phyloP scores from a whole-genome alignment of 805 yeast genomes.

The Nematodospora valgi region DNA sequence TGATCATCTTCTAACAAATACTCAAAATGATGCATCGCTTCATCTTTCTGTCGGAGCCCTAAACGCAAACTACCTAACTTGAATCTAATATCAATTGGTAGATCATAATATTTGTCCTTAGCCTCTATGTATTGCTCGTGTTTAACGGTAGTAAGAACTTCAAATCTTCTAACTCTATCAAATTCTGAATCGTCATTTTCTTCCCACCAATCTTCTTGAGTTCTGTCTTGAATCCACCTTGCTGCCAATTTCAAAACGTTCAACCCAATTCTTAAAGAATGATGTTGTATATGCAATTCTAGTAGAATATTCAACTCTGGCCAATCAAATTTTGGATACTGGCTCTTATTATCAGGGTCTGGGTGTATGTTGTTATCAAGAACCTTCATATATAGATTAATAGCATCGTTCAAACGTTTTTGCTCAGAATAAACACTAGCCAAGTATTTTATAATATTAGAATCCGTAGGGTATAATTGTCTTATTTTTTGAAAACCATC shows the following conservation, averaged over 20 bases:
- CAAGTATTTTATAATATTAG: constrained; percentile 55
- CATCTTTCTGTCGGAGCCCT: constrained; percentile 57
- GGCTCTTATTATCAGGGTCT: constrained; percentile 13
- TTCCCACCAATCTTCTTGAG: constrained; percentile 64
- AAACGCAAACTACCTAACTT: constrained; percentile 76
- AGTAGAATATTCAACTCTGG: constrained; percentile 80
- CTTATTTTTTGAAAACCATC: constrained; percentile 67
- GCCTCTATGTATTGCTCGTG: constrained; percentile 9
- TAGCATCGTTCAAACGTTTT: constrained; percentile 68
- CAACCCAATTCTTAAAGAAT: constrained; percentile 62
- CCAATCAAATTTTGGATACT: constrained; percentile 69
- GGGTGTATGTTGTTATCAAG: constrained; percentile 55
- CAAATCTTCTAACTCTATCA: constrained; percentile 66
- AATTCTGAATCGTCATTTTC: constrained; percentile 65
- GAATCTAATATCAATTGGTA: constrained; percentile 86
- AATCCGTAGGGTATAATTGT: constrained; percentile 52
- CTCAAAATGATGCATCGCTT: constrained; percentile 69
- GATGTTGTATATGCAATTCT: constrained; percentile 72
- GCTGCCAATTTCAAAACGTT: constrained; percentile 65
- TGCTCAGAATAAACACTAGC: constrained; percentile 53
- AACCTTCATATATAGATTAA: constrained; percentile 61
- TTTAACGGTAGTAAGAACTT: constrained; percentile 11
- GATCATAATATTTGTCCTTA: constrained; percentile 24
- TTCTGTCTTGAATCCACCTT: constrained; percentile 78
- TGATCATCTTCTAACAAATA: constrained; percentile 55